Percentiles rank a stretch among this genome's conserved stretches.
Conservation (phyloP, 345 rosid species). For the Citrus hindsii region DNA sequence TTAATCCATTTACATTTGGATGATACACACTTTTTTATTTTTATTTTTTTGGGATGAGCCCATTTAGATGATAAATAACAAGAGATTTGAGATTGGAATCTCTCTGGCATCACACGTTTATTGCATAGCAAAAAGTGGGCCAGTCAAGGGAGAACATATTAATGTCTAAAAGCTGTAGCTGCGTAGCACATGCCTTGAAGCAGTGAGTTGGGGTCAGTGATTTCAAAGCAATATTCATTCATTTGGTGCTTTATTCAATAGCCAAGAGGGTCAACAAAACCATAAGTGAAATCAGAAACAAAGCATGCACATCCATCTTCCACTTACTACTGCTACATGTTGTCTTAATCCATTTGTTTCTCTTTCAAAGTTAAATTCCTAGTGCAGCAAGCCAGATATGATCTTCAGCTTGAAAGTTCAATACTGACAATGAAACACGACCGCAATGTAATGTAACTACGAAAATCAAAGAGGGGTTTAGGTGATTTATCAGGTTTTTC, state of each 20-base stretch:
- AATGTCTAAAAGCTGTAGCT: not conserved
- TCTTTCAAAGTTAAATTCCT: not conserved
- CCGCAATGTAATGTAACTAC: not conserved
- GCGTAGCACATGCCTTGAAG: slow-evolving; percentile 23
- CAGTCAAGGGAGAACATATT: slow-evolving; percentile 5
- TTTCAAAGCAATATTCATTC: slow-evolving; percentile 4
- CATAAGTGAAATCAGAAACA: not conserved
- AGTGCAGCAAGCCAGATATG: not conserved
- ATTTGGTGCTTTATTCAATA: slow-evolving; percentile 7
- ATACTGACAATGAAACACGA: not conserved
- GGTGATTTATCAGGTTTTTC: not conserved
- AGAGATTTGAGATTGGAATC: not conserved
- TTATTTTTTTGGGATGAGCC: no score
- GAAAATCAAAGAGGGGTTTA: not conserved
- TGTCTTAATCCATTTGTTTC: slow-evolving; percentile 3
- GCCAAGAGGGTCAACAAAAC: slow-evolving; percentile 5
- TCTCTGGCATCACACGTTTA: not conserved
- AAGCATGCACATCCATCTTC: not conserved
- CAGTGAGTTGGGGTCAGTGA: slow-evolving; percentile 14
- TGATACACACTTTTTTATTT: no score
- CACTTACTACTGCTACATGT: not conserved
- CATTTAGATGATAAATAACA: not conserved
- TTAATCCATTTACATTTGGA: no score
- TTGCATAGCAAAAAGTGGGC: slow-evolving; percentile 10
- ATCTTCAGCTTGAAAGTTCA: not conserved